A percentile compares a stretch with the other conserved stretches of the same genome.
Evolutionary conservation across 2,329 filamentous ascomycete species (phyloP).

Genomic region (Phyllosticta citriasiana): DNA sequence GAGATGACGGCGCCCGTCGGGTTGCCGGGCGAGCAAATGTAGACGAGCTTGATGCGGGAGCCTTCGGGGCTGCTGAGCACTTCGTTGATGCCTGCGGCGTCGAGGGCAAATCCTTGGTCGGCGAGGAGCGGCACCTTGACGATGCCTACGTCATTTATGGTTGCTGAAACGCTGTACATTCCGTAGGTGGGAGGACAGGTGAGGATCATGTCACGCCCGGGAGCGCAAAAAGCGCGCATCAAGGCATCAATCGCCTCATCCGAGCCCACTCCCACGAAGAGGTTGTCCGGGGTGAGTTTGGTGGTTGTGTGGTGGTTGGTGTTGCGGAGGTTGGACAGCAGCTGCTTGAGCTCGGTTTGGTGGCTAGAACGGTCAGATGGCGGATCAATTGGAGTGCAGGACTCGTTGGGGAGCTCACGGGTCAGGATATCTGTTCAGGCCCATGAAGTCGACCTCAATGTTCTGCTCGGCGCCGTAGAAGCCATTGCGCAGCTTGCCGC

Average conservation of each 20-base stretch:
- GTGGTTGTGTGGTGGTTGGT: slow-evolving; percentile 69
- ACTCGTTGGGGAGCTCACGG: slow-evolving; percentile 42
- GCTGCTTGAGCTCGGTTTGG: slow-evolving; percentile 75
- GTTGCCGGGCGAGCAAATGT: slow-evolving; percentile 92
- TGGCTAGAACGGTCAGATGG: slow-evolving; percentile 36
- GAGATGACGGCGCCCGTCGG: slow-evolving; percentile 72
- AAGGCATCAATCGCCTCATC: slow-evolving; percentile 96
- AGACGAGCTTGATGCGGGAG: slow-evolving; percentile 70
- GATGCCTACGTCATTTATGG: slow-evolving; percentile 83
- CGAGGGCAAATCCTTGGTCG: slow-evolving; percentile 60
- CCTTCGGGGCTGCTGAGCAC: slow-evolving; percentile 48
- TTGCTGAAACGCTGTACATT: slow-evolving; percentile 93
- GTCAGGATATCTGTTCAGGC: slow-evolving; percentile 90
- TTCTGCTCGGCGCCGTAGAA: slow-evolving; percentile 29
- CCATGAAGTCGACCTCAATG: slow-evolving; percentile 62
- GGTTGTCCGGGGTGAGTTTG: slow-evolving; percentile 64
- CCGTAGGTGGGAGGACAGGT: slow-evolving; percentile 96
- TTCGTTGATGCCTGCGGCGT: slow-evolving; percentile 57
- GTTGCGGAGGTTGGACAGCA: slow-evolving; percentile 79
- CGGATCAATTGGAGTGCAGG: neutral
- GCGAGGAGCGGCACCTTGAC: slow-evolving; percentile 75
- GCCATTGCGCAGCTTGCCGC: slow-evolving; percentile 40
- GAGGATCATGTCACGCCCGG: slow-evolving; percentile 79
- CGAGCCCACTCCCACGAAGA: slow-evolving; percentile 92
- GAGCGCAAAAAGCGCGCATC: slow-evolving; percentile 83